Evolutionary conservation across 352 stramenopile genomes (phyloP), one percentile per base, ranked within the genome.

Genomic region (Phytopythium vexans): DNA sequence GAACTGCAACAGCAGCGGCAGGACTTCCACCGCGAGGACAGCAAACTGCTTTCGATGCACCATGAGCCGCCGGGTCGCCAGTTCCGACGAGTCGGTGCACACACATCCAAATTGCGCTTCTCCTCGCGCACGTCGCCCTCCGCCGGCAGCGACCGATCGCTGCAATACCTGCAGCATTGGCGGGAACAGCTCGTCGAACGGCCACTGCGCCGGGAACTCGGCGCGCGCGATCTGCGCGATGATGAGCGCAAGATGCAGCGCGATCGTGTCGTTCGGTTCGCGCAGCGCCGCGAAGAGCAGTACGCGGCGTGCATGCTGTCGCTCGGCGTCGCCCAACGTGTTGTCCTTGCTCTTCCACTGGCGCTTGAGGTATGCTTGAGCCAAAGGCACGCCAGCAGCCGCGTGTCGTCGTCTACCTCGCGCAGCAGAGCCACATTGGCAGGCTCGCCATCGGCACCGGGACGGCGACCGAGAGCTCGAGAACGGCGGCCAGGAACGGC

Each of bases 41-140:
- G 80, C 76, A 45, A 93, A 94, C 52, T 91, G 76, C 55, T 91
- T 92, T 53, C 84, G 83, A 47, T 95, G 82, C 39, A 79, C 52
- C 75, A 92, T 77, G 39, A 95, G 75, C n/a, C 86, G 67, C 10
- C 81, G 69, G 4, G 82, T 75, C 37, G 84, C 70, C 35, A 95
- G 67, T 49, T 94, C 83, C 62, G 9, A 89, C 75, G 12, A 94
- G 57, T 1, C 79, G 72, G 58, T 92, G 88, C n/a, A 66, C 72
- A n/a, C 8, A 93, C 57, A 31, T 86, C 62, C 16, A 91, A 44
- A n/a, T 66, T 59, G 27, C 83, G 71, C 33, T 61, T 59, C 55
- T 83, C 70, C 10, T 9, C 56, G 0, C 43, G 14, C 36, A 66
- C 3, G 3, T 68, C 37, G 2, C 12, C 42, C 49, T 10, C 38